Evolutionary conservation across 2,329 filamentous ascomycete species (phyloP), one percentile per base, ranked within the genome.

Genomic region (Parastagonospora avenae): DNA sequence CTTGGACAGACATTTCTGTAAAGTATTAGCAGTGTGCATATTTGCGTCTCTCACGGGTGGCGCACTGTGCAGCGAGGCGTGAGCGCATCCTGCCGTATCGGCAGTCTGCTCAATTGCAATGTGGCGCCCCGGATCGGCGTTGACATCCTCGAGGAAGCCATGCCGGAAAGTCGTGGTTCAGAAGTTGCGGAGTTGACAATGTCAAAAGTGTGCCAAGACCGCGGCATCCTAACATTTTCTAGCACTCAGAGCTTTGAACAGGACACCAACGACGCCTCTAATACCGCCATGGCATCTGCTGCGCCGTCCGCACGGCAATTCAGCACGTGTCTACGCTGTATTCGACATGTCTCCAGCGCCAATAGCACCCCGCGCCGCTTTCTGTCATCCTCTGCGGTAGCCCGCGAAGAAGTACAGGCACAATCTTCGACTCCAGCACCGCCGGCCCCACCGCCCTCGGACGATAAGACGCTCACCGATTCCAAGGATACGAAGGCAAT

Each of bases 11-110:
- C 63, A 57, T 59, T 65, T 67, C 66, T 70, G 46, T 31, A 24
- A 35, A 43, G 24, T 52, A 57, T 68, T 57, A 70, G 61, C 33
- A 48, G n/a, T 10, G 10, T 24, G 50, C 77, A 75, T 55, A 72
- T 69, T 35, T 76, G 61, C 38, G 33, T 19, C 38, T 67, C 60
- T 41, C 72, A 71, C 55, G 72, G 73, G 67, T 73, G 68, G 67
- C 77, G 71, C 73, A 81, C 79, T 55, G 74, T 76, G 70, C 74
- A 71, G 66, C 76, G 76, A 74, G 79, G 76, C 74, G 82, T 57
- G 46, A 59, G 38, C 48, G 70, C 62, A 68, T 70, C 48, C 37
- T 63, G 68, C 55, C 63, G 59, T 58, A 63, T 55, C 8, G 62
- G 60, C 50, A 68, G 45, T 35, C 64, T 60, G 54, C 52, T 63